Evolutionary conservation across 148 eudicot species (phyloP).

Genomic region (Gaultheria prostrata): DNA sequence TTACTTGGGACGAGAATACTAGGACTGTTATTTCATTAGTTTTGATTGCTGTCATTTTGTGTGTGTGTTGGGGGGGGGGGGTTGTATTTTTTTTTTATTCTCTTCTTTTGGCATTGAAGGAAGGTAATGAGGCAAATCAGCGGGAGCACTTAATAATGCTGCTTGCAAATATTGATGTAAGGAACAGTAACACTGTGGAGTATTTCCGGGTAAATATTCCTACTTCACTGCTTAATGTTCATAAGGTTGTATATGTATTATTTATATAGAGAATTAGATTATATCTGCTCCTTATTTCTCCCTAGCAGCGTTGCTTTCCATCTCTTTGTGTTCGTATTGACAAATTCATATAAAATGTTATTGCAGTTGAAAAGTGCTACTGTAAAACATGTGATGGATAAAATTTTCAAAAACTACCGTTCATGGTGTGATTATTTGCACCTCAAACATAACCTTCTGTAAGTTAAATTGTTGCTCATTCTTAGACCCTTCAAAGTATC

Average conservation of each 20-base stretch:
- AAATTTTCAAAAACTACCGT: slow-evolving; percentile 67
- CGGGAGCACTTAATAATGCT: slow-evolving; percentile 93
- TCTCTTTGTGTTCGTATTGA: slow-evolving; percentile 8
- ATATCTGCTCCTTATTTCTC: neutral
- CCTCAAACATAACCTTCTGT: slow-evolving; percentile 60
- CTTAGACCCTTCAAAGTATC: neutral
- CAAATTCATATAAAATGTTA: slow-evolving; percentile 15
- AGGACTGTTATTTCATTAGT: neutral
- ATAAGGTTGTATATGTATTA: neutral
- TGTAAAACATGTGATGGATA: slow-evolving; percentile 58
- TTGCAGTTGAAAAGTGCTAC: slow-evolving; percentile 70
- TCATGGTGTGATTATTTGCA: slow-evolving; percentile 92
- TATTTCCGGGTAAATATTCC: slow-evolving; percentile 52
- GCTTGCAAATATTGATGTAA: slow-evolving; percentile 89
- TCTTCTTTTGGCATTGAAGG: slow-evolving; percentile 47
- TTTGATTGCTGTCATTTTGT: no score
- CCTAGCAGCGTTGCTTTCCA: slow-evolving; percentile 12
- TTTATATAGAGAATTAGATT: neutral
- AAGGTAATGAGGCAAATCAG: slow-evolving; percentile 98
- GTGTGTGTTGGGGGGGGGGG: no score
- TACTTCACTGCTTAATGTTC: neutral
- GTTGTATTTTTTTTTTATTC: no score
- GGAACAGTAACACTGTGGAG: slow-evolving; percentile 43
- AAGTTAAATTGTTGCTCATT: slow-evolving; percentile 30
- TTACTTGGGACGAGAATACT: neutral